Conservation (phyloP, 345 rosid species). For the Eucalyptus virginea region DNA sequence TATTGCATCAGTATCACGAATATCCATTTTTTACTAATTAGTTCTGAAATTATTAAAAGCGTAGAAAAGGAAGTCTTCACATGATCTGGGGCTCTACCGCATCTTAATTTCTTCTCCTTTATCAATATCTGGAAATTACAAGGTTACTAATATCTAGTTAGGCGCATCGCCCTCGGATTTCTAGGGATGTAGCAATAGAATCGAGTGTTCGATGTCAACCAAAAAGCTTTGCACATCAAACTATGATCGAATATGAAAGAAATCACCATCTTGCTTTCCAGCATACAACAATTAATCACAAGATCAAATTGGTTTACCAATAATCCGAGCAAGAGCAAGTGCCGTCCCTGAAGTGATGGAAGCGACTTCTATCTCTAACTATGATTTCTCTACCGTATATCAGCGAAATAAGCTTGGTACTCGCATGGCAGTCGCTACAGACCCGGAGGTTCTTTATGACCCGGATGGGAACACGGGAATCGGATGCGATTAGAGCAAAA, state of each 20-base stretch:
- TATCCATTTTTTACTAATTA: too few relatives aligned
- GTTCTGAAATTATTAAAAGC: background rate
- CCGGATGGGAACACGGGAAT: slow-evolving; percentile 4
- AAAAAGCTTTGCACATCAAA: background rate
- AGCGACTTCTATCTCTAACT: slow-evolving; percentile 23
- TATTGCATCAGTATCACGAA: too few relatives aligned
- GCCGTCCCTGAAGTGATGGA: slow-evolving; percentile 21
- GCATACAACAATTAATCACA: background rate
- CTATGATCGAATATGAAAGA: background rate
- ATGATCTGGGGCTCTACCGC: background rate
- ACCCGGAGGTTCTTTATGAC: slow-evolving; percentile 30
- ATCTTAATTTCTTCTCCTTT: background rate
- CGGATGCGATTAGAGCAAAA: slow-evolving; percentile 13
- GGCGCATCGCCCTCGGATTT: background rate
- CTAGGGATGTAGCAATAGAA: background rate
- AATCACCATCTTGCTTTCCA: background rate
- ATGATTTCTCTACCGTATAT: slow-evolving; percentile 16
- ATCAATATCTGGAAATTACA: background rate
- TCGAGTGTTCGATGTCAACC: background rate
- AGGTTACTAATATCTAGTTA: background rate
- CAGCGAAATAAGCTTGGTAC: slow-evolving; percentile 13
- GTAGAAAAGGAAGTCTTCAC: background rate
- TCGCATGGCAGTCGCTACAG: slow-evolving; percentile 23
- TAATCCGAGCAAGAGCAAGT: slow-evolving; percentile 29
- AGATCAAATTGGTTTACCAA: slow-evolving; percentile 5